Evolutionary conservation across 768 basidiomycete species (phyloP), one percentile per base, ranked within the genome.

Genomic region (Suillus spraguei): DNA sequence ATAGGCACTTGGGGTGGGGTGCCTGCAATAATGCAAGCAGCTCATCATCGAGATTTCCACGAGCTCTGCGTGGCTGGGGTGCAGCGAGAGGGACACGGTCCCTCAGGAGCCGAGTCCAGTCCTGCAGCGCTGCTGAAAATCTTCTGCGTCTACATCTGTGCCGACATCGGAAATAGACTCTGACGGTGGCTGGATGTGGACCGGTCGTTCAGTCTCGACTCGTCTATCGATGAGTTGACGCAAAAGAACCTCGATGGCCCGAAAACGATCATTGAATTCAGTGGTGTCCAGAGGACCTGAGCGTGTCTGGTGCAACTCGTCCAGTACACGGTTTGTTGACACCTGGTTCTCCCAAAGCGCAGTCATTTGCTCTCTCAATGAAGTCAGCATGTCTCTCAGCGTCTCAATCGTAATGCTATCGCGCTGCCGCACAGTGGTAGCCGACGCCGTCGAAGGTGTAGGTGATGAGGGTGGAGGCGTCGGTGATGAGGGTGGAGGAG

Each of bases 341-440:
- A 73, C 68, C 73, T 96, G 92, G 6, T 83, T 85, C 55, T 90
- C 81, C 74, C 85, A 80, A 24, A 97, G 72, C 10, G 82, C 84
- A 11, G 79, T 77, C 8, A 88, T 79, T 66, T 88, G 85, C 8
- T 85, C 83, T 50, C 86, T 80, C 50, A 95, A 79, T 14, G 79
- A 81, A 17, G 83, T 78, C 52, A 95, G 68, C 35, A 88, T 79
- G 5, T 82, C 81, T 17, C 82, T 80, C 46, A 91, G 74, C 39
- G 81, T 78, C 24, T 79, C 78, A 49, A 82, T 74, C 20, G 76
- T 69, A 16, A 75, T 64, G 14, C 76, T 70, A 24, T 76, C 76
- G 22, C 54, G 54, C 6, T 71, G 78, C 52, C 80, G 71, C 5
- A 72, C 80, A 1, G 82, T 83, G 14, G 62, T 65, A 50, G 72